Evolutionary conservation across 768 basidiomycete genomes (phyloP).

Genomic region (Suillus hirtellus): DNA sequence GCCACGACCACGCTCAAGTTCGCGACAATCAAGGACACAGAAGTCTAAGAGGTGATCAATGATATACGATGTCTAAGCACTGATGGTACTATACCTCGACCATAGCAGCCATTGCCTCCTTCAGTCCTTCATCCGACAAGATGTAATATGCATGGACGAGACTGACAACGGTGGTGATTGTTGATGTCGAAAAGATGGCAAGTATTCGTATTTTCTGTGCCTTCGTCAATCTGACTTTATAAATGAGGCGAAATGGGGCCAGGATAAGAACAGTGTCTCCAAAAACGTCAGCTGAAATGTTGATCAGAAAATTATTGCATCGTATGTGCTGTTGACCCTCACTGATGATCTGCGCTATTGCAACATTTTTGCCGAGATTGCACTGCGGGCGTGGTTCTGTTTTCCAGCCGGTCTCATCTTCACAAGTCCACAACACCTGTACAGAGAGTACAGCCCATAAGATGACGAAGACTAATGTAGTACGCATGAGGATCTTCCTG

Average conservation of each 20-base stretch:
- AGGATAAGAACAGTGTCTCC: constrained; percentile 49
- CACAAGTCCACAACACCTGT: not conserved
- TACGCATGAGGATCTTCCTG: not conserved
- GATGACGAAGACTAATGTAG: not conserved
- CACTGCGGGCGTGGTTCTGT: not conserved
- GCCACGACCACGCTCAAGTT: not conserved
- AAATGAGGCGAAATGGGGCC: constrained; percentile 47
- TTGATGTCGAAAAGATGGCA: constrained; percentile 54
- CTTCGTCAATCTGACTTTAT: constrained; percentile 40
- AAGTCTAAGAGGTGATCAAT: not conserved
- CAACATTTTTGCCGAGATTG: not conserved
- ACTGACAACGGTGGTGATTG: constrained; percentile 47
- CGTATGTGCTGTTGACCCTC: not conserved
- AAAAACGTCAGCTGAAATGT: constrained; percentile 44
- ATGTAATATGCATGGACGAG: constrained; percentile 44
- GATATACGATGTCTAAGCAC: not conserved
- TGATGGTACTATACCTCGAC: not conserved
- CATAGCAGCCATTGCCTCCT: not conserved
- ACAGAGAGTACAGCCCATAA: not conserved
- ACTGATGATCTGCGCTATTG: not conserved
- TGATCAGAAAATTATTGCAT: not conserved
- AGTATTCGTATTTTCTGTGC: constrained; percentile 41
- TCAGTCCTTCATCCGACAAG: not conserved
- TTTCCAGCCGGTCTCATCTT: not conserved
- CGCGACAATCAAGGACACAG: not conserved